Percentiles rank a stretch among this genome's conserved stretches.
Conservation (phyloP, 495 filamentous ascomycete species). For the Neurospora sublineolata region DNA sequence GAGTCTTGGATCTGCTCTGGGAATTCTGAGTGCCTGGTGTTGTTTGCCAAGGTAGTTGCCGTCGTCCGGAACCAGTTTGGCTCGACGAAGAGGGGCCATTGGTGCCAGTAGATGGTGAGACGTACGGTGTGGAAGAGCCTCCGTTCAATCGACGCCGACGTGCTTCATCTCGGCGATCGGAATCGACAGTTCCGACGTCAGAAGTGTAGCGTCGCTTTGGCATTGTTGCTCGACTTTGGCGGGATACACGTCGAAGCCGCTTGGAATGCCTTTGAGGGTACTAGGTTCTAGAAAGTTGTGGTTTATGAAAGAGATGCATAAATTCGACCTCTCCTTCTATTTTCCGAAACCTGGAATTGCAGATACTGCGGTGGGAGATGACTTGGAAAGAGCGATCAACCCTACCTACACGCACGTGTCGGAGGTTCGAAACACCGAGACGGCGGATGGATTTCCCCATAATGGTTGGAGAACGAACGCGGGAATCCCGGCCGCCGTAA, state of each 20-base stretch:
- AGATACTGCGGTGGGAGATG: neutral
- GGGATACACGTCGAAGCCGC: neutral
- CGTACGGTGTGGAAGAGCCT: neutral
- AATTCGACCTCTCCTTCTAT: neutral
- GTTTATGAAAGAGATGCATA: neutral
- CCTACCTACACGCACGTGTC: neutral
- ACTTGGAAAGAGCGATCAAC: neutral
- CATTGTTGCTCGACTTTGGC: neutral
- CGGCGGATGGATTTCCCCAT: neutral
- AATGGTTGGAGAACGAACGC: neutral
- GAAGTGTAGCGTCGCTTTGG: neutral
- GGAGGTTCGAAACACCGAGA: neutral
- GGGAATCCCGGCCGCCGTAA: neutral
- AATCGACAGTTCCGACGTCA: neutral
- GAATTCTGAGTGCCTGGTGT: neutral
- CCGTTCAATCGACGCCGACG: neutral
- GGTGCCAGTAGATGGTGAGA: neutral
- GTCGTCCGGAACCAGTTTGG: neutral
- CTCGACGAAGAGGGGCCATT: neutral
- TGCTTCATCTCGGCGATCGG: neutral
- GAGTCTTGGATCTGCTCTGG: neutral
- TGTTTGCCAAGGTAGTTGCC: neutral
- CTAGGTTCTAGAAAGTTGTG: neutral
- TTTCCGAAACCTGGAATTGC: neutral
- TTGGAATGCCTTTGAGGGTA: neutral